A percentile compares a stretch with the other conserved stretches of the same genome.
phyloP scores from a whole-genome alignment of 495 filamentous ascomycete species.

The Penicillium arizonense region DNA sequence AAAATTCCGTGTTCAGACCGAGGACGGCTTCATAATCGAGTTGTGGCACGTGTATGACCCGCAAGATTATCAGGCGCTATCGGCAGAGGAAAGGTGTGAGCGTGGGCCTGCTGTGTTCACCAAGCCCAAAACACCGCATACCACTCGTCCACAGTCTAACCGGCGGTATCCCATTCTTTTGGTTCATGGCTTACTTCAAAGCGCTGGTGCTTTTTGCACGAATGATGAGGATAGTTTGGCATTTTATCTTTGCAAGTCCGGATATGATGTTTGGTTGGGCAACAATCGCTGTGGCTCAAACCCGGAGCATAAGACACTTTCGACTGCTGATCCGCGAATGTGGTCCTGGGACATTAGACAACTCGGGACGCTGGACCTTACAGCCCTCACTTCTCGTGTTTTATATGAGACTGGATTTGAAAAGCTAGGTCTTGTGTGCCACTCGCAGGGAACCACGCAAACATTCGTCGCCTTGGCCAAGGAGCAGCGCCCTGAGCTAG shows the following conservation, averaged over 20 bases:
- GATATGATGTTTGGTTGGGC: constrained; percentile 96
- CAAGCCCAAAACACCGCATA: constrained; percentile 11
- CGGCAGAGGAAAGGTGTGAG: constrained; percentile 30
- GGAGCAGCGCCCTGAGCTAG: constrained; percentile 87
- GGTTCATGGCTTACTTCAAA: constrained; percentile 87
- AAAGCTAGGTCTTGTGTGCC: constrained; percentile 79
- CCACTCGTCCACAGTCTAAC: constrained; percentile 24
- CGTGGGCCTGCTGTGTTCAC: constrained; percentile 35
- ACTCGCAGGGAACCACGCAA: constrained; percentile 91
- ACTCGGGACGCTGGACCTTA: constrained; percentile 89
- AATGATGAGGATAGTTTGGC: constrained; percentile 90
- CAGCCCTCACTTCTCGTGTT: constrained; percentile 82
- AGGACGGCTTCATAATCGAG: constrained; percentile 89
- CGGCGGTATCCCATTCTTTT: constrained; percentile 84
- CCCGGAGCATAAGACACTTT: constrained; percentile 70
- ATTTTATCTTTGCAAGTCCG: constrained; percentile 87
- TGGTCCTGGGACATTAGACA: constrained; percentile 97
- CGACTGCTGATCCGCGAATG: constrained; percentile 81
- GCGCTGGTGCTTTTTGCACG: constrained; percentile 81
- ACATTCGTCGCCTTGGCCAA: constrained; percentile 88
- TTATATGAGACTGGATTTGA: constrained; percentile 79
- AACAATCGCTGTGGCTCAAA: constrained; percentile 90
- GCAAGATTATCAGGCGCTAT: constrained; percentile 58
- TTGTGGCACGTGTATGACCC: constrained; percentile 92
- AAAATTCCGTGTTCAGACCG: constrained; percentile 80